Evolutionary conservation across 768 basidiomycete genomes (phyloP).

Genomic region (Suillus fuscotomentosus): DNA sequence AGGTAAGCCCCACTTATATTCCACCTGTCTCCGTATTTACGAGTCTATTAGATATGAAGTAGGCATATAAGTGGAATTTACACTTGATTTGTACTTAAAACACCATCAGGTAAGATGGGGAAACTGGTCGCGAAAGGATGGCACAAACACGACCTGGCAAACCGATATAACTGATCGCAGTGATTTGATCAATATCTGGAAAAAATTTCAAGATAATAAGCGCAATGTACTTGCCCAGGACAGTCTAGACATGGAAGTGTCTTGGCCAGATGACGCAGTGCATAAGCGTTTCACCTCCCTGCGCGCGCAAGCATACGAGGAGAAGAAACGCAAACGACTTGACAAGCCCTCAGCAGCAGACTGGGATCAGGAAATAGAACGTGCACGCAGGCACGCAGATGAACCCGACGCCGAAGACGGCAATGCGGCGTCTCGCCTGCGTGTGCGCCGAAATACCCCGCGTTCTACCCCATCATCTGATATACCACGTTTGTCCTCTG

Average conservation of each 20-base stretch:
- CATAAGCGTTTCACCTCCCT: constrained; percentile 42
- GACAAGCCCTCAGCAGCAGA: constrained; percentile 11
- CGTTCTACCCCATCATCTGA: background rate
- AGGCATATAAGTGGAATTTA: constrained; percentile 7
- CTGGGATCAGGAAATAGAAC: constrained; percentile 30
- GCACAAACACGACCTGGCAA: constrained; percentile 57
- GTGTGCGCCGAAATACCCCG: constrained; percentile 1
- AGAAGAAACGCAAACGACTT: constrained; percentile 35
- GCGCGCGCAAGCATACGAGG: constrained; percentile 43
- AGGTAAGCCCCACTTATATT: constrained; percentile 15
- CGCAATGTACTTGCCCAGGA: constrained; percentile 28
- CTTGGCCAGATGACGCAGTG: constrained; percentile 41
- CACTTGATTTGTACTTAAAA: background rate
- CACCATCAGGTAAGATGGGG: constrained; percentile 49
- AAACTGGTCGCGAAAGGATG: constrained; percentile 49
- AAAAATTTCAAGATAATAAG: constrained; percentile 26
- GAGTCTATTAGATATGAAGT: constrained; percentile 30
- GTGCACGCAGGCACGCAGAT: constrained; percentile 14
- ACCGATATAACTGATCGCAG: constrained; percentile 20
- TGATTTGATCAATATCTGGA: constrained; percentile 33
- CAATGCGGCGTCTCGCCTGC: constrained; percentile 9
- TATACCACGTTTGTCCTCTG: background rate
- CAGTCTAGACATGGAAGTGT: constrained; percentile 37
- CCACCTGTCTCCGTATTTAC: constrained; percentile 5
- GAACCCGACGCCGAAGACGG: constrained; percentile 27